phyloP scores from a whole-genome alignment of 768 basidiomycete species.

The Boletus vinaceobasis region DNA sequence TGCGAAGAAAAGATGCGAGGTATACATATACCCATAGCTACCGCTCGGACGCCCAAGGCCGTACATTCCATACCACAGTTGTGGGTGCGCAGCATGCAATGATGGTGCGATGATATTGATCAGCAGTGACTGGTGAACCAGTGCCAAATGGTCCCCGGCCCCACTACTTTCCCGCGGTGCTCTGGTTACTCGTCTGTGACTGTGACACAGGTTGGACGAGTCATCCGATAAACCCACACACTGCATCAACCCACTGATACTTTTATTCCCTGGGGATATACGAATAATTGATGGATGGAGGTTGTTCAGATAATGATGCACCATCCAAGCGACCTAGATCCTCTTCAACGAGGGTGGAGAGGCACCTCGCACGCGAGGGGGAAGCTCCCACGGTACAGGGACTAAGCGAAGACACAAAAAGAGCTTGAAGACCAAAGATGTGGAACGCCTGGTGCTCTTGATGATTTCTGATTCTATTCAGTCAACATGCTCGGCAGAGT shows the following conservation, averaged over 20 bases:
- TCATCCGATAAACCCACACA: too few species aligned
- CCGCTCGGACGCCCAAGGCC: not conserved
- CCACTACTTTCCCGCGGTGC: too few species aligned
- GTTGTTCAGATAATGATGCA: conserved; percentile 23
- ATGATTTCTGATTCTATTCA: conserved; percentile 20
- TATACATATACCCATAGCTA: conserved; percentile 17
- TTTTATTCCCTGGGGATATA: not conserved
- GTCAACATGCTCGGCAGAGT: not conserved
- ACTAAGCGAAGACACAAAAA: conserved; percentile 26
- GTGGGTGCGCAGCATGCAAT: not conserved
- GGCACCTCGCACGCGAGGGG: conserved; percentile 24
- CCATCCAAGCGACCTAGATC: conserved; percentile 28
- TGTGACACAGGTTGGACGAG: too few species aligned
- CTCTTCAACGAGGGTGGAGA: conserved; percentile 23
- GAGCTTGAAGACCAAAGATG: conserved; percentile 31
- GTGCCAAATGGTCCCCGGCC: too few species aligned
- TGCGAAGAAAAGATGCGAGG: not conserved
- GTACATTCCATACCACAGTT: too few species aligned
- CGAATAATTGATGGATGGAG: conserved; percentile 11
- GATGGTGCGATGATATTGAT: conserved; percentile 1
- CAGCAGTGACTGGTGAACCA: too few species aligned
- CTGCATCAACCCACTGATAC: too few species aligned
- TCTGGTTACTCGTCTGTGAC: too few species aligned
- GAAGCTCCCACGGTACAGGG: conserved; percentile 17
- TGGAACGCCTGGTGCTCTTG: conserved; percentile 34